These are phyloP conservation scores for Stropharia rugosoannulata DNA, from an alignment of 768 basidiomycete species.

Conservation along the genomic window DNA sequence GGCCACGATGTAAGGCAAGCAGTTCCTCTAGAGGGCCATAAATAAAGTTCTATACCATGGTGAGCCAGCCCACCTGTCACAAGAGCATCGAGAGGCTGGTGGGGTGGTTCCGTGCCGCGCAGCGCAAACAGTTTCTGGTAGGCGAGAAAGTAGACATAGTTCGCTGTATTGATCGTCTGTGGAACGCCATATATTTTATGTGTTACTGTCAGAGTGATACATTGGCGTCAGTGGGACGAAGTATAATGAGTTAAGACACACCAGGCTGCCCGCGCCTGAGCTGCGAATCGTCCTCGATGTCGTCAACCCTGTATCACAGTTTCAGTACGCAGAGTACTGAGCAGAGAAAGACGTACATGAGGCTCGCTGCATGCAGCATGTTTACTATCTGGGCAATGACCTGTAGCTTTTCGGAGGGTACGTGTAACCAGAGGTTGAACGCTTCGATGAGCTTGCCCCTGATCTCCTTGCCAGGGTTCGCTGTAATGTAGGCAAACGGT, in stretches of 20 bases:
- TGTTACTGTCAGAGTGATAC: conserved; percentile 50
- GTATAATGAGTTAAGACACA: conserved; percentile 20
- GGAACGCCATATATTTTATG: conserved; percentile 97
- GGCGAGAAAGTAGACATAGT: conserved; percentile 95
- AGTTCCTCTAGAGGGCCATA: conserved; percentile 47
- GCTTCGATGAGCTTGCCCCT: conserved; percentile 85
- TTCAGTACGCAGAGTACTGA: background rate
- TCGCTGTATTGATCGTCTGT: conserved; percentile 96
- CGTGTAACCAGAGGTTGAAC: conserved; percentile 90
- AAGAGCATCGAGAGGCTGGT: conserved; percentile 58
- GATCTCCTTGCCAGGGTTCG: conserved; percentile 92
- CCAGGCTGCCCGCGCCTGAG: conserved; percentile 85
- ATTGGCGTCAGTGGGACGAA: background rate
- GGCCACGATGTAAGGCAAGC: conserved; percentile 89
- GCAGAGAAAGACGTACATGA: conserved; percentile 55
- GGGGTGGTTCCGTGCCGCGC: conserved; percentile 30
- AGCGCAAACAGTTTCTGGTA: conserved; percentile 80
- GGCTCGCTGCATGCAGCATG: conserved; percentile 93
- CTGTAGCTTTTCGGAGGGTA: conserved; percentile 67
- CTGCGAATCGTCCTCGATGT: conserved; percentile 91
- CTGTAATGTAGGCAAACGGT: conserved; percentile 81
- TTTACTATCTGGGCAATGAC: conserved; percentile 81
- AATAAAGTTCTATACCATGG: background rate
- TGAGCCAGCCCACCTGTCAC: conserved; percentile 59
- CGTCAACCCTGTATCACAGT: conserved; percentile 67